phyloP scores from a whole-genome alignment of 805 yeast genomes.

The Spathaspora gorwiae region DNA sequence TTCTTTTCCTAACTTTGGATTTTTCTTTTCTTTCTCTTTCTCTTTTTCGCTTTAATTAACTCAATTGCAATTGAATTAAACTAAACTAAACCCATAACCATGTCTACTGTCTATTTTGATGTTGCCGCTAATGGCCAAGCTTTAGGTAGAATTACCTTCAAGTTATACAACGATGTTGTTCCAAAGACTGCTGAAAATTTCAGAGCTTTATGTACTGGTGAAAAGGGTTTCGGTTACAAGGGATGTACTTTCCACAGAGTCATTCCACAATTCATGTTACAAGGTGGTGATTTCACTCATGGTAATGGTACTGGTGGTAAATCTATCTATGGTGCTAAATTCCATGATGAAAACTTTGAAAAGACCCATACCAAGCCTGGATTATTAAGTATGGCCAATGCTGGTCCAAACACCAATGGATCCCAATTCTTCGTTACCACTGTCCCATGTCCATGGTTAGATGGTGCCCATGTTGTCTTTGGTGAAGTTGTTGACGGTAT shows the following conservation, averaged over 20 bases:
- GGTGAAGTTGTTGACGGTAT: constrained; percentile 71
- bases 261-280: constrained; percentile 94
- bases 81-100: constrained; percentile 12
- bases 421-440: constrained; percentile 88
- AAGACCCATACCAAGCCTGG: constrained; percentile 78
- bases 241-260: constrained; percentile 93
- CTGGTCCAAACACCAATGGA: constrained; percentile 91
- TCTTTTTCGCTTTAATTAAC: not conserved
- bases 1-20: not conserved
- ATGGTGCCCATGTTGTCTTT: constrained; percentile 73
- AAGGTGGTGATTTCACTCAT: constrained; percentile 57
- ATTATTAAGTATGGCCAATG: constrained; percentile 85
- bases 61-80: not conserved
- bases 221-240: constrained; percentile 89
- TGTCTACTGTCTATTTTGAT: constrained; percentile 79
- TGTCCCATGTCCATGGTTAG: constrained; percentile 72
- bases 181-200: constrained; percentile 81
- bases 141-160: constrained; percentile 80
- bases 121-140: constrained; percentile 70
- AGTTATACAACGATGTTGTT: constrained; percentile 49
- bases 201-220: constrained; percentile 84
- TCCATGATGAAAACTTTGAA: constrained; percentile 63
- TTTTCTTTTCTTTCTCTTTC: constrained; percentile 1
- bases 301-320: constrained; percentile 93
- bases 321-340: constrained; percentile 71